Evolutionary conservation across 2,329 filamentous ascomycete species (phyloP).

Genomic region (Madurella mycetomatis): DNA sequence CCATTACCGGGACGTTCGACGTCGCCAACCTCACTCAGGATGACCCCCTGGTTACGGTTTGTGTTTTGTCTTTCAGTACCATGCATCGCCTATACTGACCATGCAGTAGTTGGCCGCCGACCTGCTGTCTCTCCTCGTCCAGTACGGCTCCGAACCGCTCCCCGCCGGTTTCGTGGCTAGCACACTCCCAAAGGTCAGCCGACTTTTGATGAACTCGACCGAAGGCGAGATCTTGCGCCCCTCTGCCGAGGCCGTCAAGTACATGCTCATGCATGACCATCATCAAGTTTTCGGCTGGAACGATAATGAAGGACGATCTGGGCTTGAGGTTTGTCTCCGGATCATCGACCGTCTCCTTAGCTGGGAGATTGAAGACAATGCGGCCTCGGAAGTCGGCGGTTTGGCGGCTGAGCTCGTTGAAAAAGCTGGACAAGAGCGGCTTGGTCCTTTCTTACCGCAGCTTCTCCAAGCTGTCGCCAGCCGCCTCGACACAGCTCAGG

Average conservation of each 20-base stretch:
- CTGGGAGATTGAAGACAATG: conserved; percentile 81
- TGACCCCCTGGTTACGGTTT: conserved; percentile 71
- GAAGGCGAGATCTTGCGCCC: conserved; percentile 87
- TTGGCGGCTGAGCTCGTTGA: conserved; percentile 93
- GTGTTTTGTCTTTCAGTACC: conserved; percentile 22
- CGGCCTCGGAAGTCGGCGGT: conserved; percentile 91
- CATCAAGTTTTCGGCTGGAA: conserved; percentile 85
- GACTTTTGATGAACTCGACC: conserved; percentile 73
- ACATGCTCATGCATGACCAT: conserved; percentile 84
- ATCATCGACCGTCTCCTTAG: conserved; percentile 90
- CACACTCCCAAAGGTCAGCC: conserved; percentile 80
- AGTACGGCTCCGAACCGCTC: conserved; percentile 79
- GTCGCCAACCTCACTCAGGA: conserved; percentile 82
- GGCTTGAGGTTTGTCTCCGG: conserved; percentile 81
- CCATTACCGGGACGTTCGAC: conserved; percentile 83
- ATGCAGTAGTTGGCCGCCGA: conserved; percentile 63
- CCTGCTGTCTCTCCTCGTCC: conserved; percentile 72
- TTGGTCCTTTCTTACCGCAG: conserved; percentile 85
- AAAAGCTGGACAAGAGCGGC: conserved; percentile 84
- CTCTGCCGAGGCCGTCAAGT: conserved; percentile 80
- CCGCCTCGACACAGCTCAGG: conserved; percentile 74
- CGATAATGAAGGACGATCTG: conserved; percentile 72
- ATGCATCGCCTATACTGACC: conserved; percentile 9
- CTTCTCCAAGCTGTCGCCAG: conserved; percentile 85
- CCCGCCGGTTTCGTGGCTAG: conserved; percentile 81